A percentile compares a stretch with the other conserved stretches of the same genome.
Conservation (phyloP, 139 green algal genomes). For the Chlorella sorokiniana region DNA sequence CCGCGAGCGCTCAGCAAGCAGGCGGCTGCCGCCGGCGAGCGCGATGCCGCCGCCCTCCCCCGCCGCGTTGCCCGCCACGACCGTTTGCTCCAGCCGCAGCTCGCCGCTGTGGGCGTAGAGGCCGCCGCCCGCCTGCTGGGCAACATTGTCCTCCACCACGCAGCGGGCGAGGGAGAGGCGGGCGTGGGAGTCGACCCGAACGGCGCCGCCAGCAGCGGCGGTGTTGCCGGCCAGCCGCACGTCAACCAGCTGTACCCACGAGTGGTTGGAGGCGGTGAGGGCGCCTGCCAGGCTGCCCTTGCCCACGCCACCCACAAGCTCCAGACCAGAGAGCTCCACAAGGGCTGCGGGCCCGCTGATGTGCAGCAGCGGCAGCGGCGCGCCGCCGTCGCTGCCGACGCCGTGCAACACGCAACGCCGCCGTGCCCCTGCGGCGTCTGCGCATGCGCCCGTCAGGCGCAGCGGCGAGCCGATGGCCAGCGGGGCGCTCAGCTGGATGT, state of each 20-base stretch:
- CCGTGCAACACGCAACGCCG: conserved; percentile 3
- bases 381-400: too few species aligned
- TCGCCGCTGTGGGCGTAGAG: background rate
- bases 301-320: conserved; percentile 15
- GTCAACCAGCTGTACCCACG: conserved; percentile 3
- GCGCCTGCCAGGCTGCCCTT: conserved; percentile 13
- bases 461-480: conserved; percentile 16
- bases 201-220: background rate
- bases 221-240: conserved; percentile 14
- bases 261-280: conserved; percentile 30
- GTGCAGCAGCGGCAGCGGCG: conserved; percentile 24
- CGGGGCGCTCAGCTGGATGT: conserved; percentile 20
- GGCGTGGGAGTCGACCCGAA: background rate
- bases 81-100: conserved; percentile 9
- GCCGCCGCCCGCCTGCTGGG: conserved; percentile 19
- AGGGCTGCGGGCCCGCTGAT: conserved; percentile 27
- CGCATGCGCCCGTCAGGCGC: conserved; percentile 25
- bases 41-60: conserved; percentile 27
- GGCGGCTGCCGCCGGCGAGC: conserved; percentile 9
- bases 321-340: conserved; percentile 26
- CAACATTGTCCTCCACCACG: conserved; percentile 14
- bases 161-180: conserved; percentile 2
- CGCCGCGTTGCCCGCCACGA: conserved; percentile 21
- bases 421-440: background rate
- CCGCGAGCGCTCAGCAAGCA: background rate